phyloP scores from a whole-genome alignment of 2,329 filamentous ascomycete genomes.

The Pleoardoris graminearum region DNA sequence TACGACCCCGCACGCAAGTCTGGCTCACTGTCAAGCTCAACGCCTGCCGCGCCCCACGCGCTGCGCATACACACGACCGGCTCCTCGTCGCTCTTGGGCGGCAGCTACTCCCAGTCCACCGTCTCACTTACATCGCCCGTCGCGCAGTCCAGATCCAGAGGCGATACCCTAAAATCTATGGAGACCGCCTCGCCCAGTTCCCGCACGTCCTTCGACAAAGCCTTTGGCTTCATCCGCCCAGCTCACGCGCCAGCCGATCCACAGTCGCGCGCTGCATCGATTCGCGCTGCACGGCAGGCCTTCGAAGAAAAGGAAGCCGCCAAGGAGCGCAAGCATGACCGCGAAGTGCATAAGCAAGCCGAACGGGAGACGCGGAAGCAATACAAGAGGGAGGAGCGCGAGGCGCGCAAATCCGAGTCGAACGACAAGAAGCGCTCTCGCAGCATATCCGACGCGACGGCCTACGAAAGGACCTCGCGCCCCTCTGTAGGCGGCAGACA shows the following conservation, averaged over 20 bases:
- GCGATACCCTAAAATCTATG: slow-evolving; percentile 55
- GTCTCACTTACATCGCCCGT: slow-evolving; percentile 52
- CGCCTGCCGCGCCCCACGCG: slow-evolving; percentile 38
- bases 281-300: slow-evolving; percentile 59
- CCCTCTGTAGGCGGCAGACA: slow-evolving; percentile 42
- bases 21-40: slow-evolving; percentile 49
- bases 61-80: slow-evolving; percentile 44
- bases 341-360: slow-evolving; percentile 54
- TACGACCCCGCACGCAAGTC: slow-evolving; percentile 48
- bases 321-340: slow-evolving; percentile 59
- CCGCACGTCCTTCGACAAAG: slow-evolving; percentile 60
- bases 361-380: slow-evolving; percentile 51
- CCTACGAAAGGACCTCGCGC: slow-evolving; percentile 34
- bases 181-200: slow-evolving; percentile 57
- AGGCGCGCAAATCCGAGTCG: slow-evolving; percentile 48
- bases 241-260: slow-evolving; percentile 54
- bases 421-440: slow-evolving; percentile 31
- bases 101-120: slow-evolving; percentile 57
- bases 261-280: slow-evolving; percentile 58
- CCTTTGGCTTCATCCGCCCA: slow-evolving; percentile 56
- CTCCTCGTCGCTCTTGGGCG: slow-evolving; percentile 51
- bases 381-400: slow-evolving; percentile 48
- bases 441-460: slow-evolving; percentile 36
- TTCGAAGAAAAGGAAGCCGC: slow-evolving; percentile 63
- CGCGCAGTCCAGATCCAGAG: slow-evolving; percentile 49